phyloP scores from a whole-genome alignment of 768 basidiomycete species.

The Glaciozyma martinii region DNA sequence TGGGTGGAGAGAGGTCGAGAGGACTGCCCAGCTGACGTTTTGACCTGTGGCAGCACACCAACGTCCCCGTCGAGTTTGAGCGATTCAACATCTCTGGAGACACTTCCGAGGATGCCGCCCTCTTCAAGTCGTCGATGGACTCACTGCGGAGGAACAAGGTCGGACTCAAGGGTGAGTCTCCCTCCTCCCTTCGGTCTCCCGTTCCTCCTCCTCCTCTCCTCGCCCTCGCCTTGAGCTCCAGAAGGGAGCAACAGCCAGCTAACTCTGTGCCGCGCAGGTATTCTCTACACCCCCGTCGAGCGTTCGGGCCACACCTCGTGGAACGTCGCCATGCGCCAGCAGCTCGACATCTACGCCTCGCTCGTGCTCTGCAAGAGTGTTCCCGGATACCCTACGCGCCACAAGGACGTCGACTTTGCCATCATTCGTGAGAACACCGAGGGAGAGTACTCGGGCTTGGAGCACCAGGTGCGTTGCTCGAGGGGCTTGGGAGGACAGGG shows the following conservation, averaged over 20 bases:
- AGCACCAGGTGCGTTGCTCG: slow-evolving; percentile 56
- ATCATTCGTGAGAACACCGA: slow-evolving; percentile 99
- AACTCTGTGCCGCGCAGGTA: slow-evolving; percentile 50
- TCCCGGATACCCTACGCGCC: slow-evolving; percentile 89
- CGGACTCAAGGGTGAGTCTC: slow-evolving; percentile 80
- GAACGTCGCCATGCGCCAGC: slow-evolving; percentile 99
- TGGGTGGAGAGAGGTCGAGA: neutral
- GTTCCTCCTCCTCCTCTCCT: neutral
- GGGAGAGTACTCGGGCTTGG: slow-evolving; percentile 97
- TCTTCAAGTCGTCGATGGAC: slow-evolving; percentile 98
- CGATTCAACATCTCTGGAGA: slow-evolving; percentile 96
- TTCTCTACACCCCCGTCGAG: slow-evolving; percentile 96
- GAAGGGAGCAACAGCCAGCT: neutral
- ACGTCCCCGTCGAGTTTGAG: slow-evolving; percentile 79
- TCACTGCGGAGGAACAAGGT: slow-evolving; percentile 94
- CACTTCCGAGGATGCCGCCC: slow-evolving; percentile 83
- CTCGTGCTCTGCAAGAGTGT: slow-evolving; percentile 97
- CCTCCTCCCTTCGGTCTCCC: neutral
- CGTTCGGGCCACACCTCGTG: slow-evolving; percentile 95
- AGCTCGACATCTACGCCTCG: slow-evolving; percentile 97
- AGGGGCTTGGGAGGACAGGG: neutral
- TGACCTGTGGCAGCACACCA: slow-evolving; percentile 49
- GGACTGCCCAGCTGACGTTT: neutral
- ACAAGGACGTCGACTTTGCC: slow-evolving; percentile 93
- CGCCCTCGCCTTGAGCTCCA: neutral